Evolutionary conservation across 2,329 filamentous ascomycete genomes (phyloP).

Genomic region (Elsinoe arachidis): DNA sequence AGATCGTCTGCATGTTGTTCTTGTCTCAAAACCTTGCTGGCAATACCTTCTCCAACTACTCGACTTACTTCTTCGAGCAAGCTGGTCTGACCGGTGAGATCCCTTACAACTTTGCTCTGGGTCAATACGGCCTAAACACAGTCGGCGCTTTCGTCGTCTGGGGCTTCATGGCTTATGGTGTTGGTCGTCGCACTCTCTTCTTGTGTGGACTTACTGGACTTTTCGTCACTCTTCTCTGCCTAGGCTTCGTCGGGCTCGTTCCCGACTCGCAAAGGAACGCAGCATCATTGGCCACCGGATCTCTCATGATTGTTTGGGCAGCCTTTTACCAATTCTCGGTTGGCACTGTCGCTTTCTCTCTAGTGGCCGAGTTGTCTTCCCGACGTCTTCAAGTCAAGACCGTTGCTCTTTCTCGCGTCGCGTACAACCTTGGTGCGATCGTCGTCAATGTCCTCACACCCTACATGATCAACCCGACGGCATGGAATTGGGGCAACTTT

Average conservation of each 20-base stretch:
- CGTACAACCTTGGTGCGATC: conserved; percentile 23
- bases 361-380: conserved; percentile 25
- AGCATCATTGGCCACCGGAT: conserved; percentile 20
- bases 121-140: conserved; percentile 33
- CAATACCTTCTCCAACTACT: conserved; percentile 40
- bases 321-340: conserved; percentile 48
- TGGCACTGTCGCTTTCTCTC: conserved; percentile 28
- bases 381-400: conserved; percentile 23
- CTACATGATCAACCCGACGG: conserved; percentile 20
- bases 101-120: conserved; percentile 23
- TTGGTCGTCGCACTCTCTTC: conserved; percentile 30
- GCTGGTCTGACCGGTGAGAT: conserved; percentile 27
- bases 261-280: conserved; percentile 1
- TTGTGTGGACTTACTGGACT: conserved; percentile 19
- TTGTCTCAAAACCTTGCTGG: conserved; percentile 41
- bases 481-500: conserved; percentile 30
- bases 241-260: conserved; percentile 20
- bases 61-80: conserved; percentile 42
- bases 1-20: conserved; percentile 52
- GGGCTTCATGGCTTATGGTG: conserved; percentile 22
- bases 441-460: conserved; percentile 22
- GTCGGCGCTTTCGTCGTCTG: conserved; percentile 26
- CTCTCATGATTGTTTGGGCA: conserved; percentile 19
- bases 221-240: conserved; percentile 18
- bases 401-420: conserved; percentile 22